Evolutionary conservation across 495 filamentous ascomycete species (phyloP), one percentile per base, ranked within the genome.

Genomic region (Hypoxylon rickii): DNA sequence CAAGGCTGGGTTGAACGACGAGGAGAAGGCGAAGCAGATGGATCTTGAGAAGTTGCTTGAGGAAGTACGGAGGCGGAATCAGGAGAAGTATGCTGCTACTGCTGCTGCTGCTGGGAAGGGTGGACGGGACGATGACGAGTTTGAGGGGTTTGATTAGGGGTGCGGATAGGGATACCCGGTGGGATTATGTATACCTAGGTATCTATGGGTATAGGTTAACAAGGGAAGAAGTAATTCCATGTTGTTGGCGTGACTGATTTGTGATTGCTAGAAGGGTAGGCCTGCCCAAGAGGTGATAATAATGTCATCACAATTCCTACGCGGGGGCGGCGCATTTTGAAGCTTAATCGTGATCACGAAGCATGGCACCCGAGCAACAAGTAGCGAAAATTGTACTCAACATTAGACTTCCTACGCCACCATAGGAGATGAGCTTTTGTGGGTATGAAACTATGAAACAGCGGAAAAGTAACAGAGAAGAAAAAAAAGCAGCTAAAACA

Each of bases 1-100:
- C 58, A 70, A 77, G 72, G 81, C 81, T 36, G 81, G 80, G 66
- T 87, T 97, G 83, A 87, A 83, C 0, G 83, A 85, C 10, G 85
- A 86, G 55, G 88, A 96, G 72, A 85, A 76, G 66, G 77, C 78
- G 47, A 85, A 89, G 68, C 80, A 85, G 51, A 75, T 65, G 44
- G 85, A 92, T 71, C 80, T 96, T 44, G 77, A 90, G 56, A 74
- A 79, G 26, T 77, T 98, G 80, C 79, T 97, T 32, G 79, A 84
- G 53, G 68, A 85, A 62, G 84, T 96, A 17, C 84, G 85, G 69
- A 78, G 71, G 54, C 72, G 81, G 69, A 77, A 72, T 26, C 41
- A 65, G 53, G 79, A 81, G 58, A 78, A 82, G 58, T 70, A 40
- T 7, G 61, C 56, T 29, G 46, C 49, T 57, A 71, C 6, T 59